Evolutionary conservation across 495 filamentous ascomycete genomes (phyloP).

Genomic region (Penicillium robsamsonii): DNA sequence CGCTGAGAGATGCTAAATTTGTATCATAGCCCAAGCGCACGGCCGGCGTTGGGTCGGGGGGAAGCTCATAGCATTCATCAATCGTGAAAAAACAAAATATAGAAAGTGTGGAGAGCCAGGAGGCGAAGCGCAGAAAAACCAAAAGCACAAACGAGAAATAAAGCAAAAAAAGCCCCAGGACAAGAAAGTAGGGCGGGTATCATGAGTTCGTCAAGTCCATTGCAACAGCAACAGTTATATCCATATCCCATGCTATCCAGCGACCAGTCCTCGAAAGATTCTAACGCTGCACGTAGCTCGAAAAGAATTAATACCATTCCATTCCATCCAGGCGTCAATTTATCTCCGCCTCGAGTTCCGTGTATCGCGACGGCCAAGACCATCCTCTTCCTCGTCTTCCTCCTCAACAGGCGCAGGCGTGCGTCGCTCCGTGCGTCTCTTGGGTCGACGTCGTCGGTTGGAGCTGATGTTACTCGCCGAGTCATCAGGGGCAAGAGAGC

Average conservation of each 20-base stretch:
- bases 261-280: background rate
- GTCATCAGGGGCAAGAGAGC: conserved; percentile 69
- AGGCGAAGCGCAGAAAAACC: conserved; percentile 1
- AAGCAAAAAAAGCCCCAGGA: background rate
- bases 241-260: conserved; percentile 20
- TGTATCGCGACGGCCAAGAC: conserved; percentile 31
- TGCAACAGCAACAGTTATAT: conserved; percentile 25
- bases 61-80: conserved; percentile 26
- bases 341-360: conserved; percentile 31
- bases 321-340: background rate
- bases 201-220: conserved; percentile 24
- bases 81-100: conserved; percentile 18
- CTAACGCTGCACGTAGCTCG: background rate
- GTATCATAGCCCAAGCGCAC: conserved; percentile 9
- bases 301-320: background rate
- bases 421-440: conserved; percentile 66
- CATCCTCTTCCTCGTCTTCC: conserved; percentile 62
- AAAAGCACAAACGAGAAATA: background rate
- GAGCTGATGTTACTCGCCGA: conserved; percentile 85
- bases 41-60: background rate
- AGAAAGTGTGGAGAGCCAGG: background rate
- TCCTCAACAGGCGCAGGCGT: conserved; percentile 86
- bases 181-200: conserved; percentile 20
- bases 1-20: conserved; percentile 6
- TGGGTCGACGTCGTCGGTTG: conserved; percentile 65